Evolutionary conservation across 108 stramenopile species (phyloP).

Genomic region (Aurantiochytrium sp.): DNA sequence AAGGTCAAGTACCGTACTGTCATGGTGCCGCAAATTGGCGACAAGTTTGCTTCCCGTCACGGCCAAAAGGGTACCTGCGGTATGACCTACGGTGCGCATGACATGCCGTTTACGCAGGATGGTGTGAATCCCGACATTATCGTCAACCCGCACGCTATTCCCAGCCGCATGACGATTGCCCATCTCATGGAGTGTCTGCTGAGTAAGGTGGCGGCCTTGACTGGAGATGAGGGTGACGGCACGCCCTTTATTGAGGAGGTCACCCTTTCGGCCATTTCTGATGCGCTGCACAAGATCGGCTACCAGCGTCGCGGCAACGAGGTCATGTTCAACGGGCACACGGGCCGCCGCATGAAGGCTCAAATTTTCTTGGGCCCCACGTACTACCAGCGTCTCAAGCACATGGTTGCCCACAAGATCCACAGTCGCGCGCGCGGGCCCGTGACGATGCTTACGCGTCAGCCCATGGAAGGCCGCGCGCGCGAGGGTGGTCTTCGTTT

Average conservation of each 20-base stretch:
- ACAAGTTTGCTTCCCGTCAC: slow-evolving; percentile 96
- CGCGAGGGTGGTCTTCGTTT: slow-evolving; percentile 96
- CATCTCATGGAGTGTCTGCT: slow-evolving; percentile 94
- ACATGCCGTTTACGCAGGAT: slow-evolving; percentile 93
- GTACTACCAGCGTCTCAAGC: slow-evolving; percentile 99
- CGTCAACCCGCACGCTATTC: slow-evolving; percentile 99
- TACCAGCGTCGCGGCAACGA: slow-evolving; percentile 96
- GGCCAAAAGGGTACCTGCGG: slow-evolving; percentile 99
- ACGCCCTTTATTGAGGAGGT: slow-evolving; percentile 97
- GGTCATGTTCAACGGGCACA: slow-evolving; percentile 81
- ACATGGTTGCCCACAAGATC: slow-evolving; percentile 99
- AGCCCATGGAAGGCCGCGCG: slow-evolving; percentile 97
- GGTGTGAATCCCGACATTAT: slow-evolving; percentile 95
- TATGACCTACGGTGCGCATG: slow-evolving; percentile 82
- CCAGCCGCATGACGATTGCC: slow-evolving; percentile 97
- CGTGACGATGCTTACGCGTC: slow-evolving; percentile 92
- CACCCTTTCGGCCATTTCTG: slow-evolving; percentile 58
- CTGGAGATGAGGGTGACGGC: slow-evolving; percentile 85
- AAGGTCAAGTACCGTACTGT: slow-evolving; percentile 93
- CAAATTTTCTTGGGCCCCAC: slow-evolving; percentile 96
- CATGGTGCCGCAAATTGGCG: slow-evolving; percentile 93
- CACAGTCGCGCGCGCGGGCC: slow-evolving; percentile 96
- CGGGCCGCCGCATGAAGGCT: slow-evolving; percentile 81
- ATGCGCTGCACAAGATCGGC: slow-evolving; percentile 72
- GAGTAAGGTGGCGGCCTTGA: slow-evolving; percentile 84